phyloP scores from a whole-genome alignment of 2,329 filamentous ascomycete species.

The Lachnellula occidentalis region DNA sequence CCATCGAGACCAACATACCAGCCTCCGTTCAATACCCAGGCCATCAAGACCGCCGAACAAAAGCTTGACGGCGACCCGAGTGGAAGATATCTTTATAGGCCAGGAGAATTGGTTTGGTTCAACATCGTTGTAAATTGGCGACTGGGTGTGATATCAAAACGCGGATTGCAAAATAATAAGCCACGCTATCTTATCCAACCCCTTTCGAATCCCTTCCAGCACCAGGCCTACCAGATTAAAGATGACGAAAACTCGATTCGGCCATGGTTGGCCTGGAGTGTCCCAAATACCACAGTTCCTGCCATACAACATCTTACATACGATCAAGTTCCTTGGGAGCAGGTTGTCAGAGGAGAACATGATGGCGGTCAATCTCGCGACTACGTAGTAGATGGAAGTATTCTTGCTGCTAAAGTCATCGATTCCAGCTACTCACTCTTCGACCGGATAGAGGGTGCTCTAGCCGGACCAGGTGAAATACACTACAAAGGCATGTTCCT shows the following conservation, averaged over 20 bases:
- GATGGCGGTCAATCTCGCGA: conserved; percentile 39
- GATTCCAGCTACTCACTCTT: conserved; percentile 51
- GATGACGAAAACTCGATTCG: conserved; percentile 40
- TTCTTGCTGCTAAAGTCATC: conserved; percentile 50
- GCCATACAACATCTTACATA: conserved; percentile 39
- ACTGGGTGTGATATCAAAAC: conserved; percentile 44
- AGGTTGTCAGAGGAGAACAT: conserved; percentile 36
- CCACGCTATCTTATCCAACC: conserved; percentile 42
- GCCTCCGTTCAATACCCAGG: conserved; percentile 20
- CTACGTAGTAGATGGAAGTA: conserved; percentile 50
- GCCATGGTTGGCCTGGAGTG: conserved; percentile 54
- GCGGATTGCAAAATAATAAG: conserved; percentile 35
- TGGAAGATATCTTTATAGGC: conserved; percentile 44
- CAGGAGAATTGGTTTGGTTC: conserved; percentile 54
- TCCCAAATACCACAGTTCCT: conserved; percentile 44
- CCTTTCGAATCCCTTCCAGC: conserved; percentile 40
- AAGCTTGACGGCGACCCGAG: conserved; percentile 41
- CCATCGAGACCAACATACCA: conserved; percentile 1
- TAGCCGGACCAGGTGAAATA: conserved; percentile 35
- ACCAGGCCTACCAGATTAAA: conserved; percentile 37
- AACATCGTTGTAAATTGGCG: conserved; percentile 47
- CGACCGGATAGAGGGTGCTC: conserved; percentile 37
- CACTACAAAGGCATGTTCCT: conserved; percentile 50
- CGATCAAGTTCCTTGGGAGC: conserved; percentile 46
- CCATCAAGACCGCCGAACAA: conserved; percentile 41